Evolutionary conservation across 2,329 filamentous ascomycete species (phyloP).

Genomic region (Aspergillus ruber): DNA sequence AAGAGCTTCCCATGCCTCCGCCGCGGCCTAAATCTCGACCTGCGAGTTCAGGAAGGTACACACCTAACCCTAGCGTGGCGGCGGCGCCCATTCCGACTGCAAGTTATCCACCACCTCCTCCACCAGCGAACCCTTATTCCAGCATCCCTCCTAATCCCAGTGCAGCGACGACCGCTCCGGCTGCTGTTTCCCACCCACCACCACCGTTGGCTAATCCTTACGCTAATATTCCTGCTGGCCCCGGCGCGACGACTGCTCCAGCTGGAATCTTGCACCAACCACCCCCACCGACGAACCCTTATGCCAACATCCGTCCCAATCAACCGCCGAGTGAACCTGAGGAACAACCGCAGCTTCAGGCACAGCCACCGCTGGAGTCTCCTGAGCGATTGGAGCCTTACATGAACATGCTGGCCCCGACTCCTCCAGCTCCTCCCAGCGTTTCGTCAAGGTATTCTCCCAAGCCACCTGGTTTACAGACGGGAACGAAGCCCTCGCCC

Average conservation of each 20-base stretch:
- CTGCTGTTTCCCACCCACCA: neutral
- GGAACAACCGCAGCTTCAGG: conserved; percentile 21
- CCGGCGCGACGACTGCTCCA: neutral
- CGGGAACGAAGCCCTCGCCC: conserved; percentile 29
- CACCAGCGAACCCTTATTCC: conserved; percentile 14
- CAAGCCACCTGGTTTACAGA: conserved; percentile 28
- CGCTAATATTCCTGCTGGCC: no score
- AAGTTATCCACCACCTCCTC: conserved; percentile 6
- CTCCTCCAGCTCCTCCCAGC: conserved; percentile 22
- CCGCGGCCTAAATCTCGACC: conserved; percentile 52
- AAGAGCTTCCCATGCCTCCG: conserved; percentile 61
- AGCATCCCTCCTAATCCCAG: conserved; percentile 2
- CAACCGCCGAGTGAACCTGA: conserved; percentile 13
- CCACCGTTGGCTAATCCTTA: neutral
- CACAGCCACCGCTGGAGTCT: conserved; percentile 20
- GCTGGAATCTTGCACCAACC: neutral
- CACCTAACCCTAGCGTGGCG: conserved; percentile 26
- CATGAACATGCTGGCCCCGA: conserved; percentile 20
- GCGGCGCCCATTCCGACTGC: conserved; percentile 9
- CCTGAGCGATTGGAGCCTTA: conserved; percentile 30
- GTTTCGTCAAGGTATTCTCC: conserved; percentile 38
- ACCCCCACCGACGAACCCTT: neutral
- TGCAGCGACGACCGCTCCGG: neutral
- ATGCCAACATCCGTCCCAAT: conserved; percentile 3
- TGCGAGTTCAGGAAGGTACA: conserved; percentile 39